A percentile compares a stretch with the other conserved stretches of the same genome.
Evolutionary conservation across 139 green algal species (phyloP).

Genomic region (Chlorella vulgaris): DNA sequence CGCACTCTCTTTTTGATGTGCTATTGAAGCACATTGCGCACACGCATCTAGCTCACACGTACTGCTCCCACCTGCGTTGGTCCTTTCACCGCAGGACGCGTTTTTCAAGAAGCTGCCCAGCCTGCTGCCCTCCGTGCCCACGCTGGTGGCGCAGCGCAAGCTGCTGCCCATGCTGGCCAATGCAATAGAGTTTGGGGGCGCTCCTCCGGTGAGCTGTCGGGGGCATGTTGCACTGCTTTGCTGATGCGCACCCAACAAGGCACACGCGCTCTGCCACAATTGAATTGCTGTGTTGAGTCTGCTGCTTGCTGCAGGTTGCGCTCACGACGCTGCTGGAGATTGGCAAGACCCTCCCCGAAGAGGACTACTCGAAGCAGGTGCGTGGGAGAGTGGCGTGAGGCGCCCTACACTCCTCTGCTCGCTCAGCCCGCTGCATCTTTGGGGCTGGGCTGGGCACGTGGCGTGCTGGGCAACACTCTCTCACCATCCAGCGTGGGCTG

Average conservation of each 20-base stretch:
- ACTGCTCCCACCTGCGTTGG: neutral
- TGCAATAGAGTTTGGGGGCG: constrained; percentile 92
- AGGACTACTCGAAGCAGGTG: constrained; percentile 72
- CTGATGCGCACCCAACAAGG: neutral
- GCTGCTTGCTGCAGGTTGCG: constrained; percentile 55
- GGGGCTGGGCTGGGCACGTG: too few relatives aligned
- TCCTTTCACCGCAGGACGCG: constrained; percentile 50
- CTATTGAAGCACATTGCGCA: too few relatives aligned
- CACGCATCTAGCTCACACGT: neutral
- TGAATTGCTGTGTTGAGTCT: too few relatives aligned
- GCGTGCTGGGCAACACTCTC: neutral
- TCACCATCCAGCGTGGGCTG: neutral
- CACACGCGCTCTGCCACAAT: too few relatives aligned
- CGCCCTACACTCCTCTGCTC: neutral
- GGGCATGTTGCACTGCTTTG: neutral
- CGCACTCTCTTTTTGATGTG: too few relatives aligned
- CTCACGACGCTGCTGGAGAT: constrained; percentile 82
- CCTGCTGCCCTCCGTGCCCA: constrained; percentile 66
- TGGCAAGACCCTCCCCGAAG: constrained; percentile 60
- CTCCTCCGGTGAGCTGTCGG: constrained; percentile 58
- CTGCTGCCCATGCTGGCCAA: constrained; percentile 87
- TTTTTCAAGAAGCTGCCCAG: constrained; percentile 78
- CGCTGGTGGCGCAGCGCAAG: constrained; percentile 81
- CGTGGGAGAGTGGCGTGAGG: too few relatives aligned
- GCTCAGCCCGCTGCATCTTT: neutral